Evolutionary conservation across 495 filamentous ascomycete genomes (phyloP), one percentile per base, ranked within the genome.

Genomic region (Copromyces sp.): DNA sequence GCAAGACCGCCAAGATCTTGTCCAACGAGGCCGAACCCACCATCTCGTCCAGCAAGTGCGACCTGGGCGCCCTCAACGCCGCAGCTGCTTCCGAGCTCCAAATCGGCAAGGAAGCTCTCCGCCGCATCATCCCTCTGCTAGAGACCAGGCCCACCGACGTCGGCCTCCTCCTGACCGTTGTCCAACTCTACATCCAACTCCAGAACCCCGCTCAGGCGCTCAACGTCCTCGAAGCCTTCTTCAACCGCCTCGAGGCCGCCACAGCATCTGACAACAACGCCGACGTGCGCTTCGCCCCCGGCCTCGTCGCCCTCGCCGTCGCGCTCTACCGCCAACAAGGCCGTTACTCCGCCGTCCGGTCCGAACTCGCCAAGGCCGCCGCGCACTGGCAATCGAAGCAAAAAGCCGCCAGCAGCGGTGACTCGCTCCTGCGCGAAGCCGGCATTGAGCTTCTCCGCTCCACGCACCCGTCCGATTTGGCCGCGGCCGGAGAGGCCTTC

Each of bases 261-360:
- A 85, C 84, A 9, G 87, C 89, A 14, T 79, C 84, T 14, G 79
- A 84, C 38, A 78, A 89, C 71, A 78, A 89, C 70, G 79, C 86
- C 38, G 88, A 93, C 73, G 89, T 91, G 39, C 92, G 93, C 39
- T 96, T 90, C 79, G 90, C 93, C 40, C 95, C 96, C 0, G 96
- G 96, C 37, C 84, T 99, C 0, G 86, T 97, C 17, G 92, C 91
- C n/a, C 84, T 93, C 3, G 85, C 94, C 5, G 90, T 97, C 16
- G 90, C 92, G 3, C 84, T 99, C 1, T 97, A 97, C 81, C 87
- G 88, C 73, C 83, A 84, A 3, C 92, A 96, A 80, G 90, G 90
- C 70, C 93, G 94, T n/a, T 92, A 89, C 72, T 78, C 87, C 32
- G 89, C 92, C 45, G 88, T 92, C 74, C 91, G 90, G 70, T 81